Percentiles rank a stretch among this genome's conserved stretches.
phyloP scores from a whole-genome alignment of 495 filamentous ascomycete genomes.

The Penicilliopsis zonata region DNA sequence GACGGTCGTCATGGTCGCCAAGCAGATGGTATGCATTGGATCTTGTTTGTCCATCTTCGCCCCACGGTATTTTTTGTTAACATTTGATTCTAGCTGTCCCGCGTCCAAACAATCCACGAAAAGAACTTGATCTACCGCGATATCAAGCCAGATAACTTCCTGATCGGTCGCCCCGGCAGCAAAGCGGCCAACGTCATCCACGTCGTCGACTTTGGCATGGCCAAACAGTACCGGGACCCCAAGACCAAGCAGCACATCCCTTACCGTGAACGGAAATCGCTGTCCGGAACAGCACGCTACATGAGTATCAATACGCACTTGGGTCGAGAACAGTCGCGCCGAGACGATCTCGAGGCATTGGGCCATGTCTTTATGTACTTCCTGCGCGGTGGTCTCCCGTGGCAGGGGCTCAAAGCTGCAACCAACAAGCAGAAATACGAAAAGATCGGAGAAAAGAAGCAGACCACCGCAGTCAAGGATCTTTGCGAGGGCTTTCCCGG shows the following conservation, averaged over 20 bases:
- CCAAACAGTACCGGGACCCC: constrained; percentile 97
- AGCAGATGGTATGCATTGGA: constrained; percentile 75
- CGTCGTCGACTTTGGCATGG: constrained; percentile 99
- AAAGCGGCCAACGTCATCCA: constrained; percentile 97
- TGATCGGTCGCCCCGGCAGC: constrained; percentile 85
- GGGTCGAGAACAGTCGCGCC: constrained; percentile 87
- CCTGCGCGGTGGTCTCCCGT: constrained; percentile 86
- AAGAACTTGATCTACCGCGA: constrained; percentile 99
- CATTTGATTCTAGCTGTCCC: constrained; percentile 55
- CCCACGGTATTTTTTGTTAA: neutral
- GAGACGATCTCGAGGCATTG: constrained; percentile 92
- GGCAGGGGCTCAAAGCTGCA: constrained; percentile 97
- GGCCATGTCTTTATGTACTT: constrained; percentile 99
- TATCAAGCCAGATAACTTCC: constrained; percentile 99
- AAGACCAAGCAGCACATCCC: constrained; percentile 99
- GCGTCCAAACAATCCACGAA: constrained; percentile 98
- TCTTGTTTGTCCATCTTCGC: constrained; percentile 5
- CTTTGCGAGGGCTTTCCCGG: constrained; percentile 90
- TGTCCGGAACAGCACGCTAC: constrained; percentile 94
- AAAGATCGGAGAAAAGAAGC: constrained; percentile 99
- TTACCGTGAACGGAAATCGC: constrained; percentile 92
- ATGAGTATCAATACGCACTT: constrained; percentile 99
- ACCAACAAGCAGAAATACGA: constrained; percentile 99
- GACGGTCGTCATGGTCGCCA: constrained; percentile 98
- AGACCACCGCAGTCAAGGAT: constrained; percentile 93